These are phyloP conservation scores for Dothistroma pini DNA, from an alignment of 2,329 filamentous ascomycete genomes.

Conservation along the genomic window DNA sequence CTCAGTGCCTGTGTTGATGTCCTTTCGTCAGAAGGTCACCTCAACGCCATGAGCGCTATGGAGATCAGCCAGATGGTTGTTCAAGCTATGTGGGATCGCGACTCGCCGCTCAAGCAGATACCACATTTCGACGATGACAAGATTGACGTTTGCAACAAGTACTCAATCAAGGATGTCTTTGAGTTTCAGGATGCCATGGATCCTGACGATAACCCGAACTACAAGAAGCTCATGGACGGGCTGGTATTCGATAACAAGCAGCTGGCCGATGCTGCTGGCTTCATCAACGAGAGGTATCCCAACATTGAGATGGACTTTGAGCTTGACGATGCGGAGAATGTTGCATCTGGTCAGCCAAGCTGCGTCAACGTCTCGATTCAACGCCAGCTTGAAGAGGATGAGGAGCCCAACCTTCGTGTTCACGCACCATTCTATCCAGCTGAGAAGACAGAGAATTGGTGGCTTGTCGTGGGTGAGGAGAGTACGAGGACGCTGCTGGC, in stretches of 20 bases:
- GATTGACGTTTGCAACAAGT: conserved; percentile 76
- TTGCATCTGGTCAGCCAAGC: conserved; percentile 75
- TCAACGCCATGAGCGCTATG: conserved; percentile 98
- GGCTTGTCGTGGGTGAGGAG: conserved; percentile 93
- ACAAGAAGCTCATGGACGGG: conserved; percentile 70
- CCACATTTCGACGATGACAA: conserved; percentile 85
- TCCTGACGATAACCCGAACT: conserved; percentile 82
- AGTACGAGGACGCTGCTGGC: conserved; percentile 80
- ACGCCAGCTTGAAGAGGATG: conserved; percentile 70
- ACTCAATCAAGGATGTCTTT: conserved; percentile 85
- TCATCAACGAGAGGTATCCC: conserved; percentile 95
- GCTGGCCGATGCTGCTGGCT: conserved; percentile 82
- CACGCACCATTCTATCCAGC: conserved; percentile 92
- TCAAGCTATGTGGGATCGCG: conserved; percentile 98
- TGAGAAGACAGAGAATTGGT: conserved; percentile 97
- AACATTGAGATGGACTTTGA: conserved; percentile 90
- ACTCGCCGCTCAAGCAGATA: conserved; percentile 95
- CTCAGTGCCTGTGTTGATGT: conserved; percentile 93
- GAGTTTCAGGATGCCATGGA: conserved; percentile 99
- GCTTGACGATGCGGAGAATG: conserved; percentile 72
- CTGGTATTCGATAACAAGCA: conserved; percentile 78
- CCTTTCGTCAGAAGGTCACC: conserved; percentile 87
- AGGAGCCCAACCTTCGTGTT: conserved; percentile 74
- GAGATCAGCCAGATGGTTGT: conserved; percentile 99
- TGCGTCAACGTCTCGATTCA: conserved; percentile 81